Conservation (phyloP, 1,139 yeast species). For the Candida tropicalis region DNA sequence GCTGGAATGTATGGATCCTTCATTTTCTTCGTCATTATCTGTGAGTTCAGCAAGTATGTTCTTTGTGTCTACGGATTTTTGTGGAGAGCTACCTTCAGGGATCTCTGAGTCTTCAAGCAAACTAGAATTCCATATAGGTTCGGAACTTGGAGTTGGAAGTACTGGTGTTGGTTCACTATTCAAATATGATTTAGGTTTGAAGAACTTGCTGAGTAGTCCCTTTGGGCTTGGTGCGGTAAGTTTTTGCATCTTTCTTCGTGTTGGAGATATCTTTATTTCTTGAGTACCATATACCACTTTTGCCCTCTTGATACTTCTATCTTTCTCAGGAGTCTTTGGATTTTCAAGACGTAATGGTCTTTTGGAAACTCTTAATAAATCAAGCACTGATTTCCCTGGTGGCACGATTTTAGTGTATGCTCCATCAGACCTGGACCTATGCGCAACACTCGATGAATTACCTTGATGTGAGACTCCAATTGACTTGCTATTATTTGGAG, state of each 20-base stretch:
- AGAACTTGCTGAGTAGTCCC: constrained; percentile 17
- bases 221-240: constrained; percentile 9
- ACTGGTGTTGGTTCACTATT: neutral
- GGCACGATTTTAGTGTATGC: neutral
- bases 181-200: constrained; percentile 8
- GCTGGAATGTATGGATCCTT: constrained; percentile 6
- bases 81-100: constrained; percentile 29
- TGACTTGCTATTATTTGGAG: constrained; percentile 8
- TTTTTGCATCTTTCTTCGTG: constrained; percentile 14
- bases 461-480: neutral
- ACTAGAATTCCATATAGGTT: constrained; percentile 21
- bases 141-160: constrained; percentile 1
- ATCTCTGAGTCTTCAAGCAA: constrained; percentile 39
- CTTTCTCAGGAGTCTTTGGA: constrained; percentile 9
- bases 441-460: constrained; percentile 1
- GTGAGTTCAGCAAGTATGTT: constrained; percentile 25
- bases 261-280: constrained; percentile 15
- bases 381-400: constrained; percentile 14
- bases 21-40: constrained; percentile 22
- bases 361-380: constrained; percentile 12
- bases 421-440: constrained; percentile 13
- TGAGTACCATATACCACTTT: constrained; percentile 1
- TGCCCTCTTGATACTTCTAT: constrained; percentile 11
- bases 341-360: neutral
- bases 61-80: constrained; percentile 11